phyloP scores from a whole-genome alignment of 1,284 basidiomycete species.

The Amylostereum areolatum region DNA sequence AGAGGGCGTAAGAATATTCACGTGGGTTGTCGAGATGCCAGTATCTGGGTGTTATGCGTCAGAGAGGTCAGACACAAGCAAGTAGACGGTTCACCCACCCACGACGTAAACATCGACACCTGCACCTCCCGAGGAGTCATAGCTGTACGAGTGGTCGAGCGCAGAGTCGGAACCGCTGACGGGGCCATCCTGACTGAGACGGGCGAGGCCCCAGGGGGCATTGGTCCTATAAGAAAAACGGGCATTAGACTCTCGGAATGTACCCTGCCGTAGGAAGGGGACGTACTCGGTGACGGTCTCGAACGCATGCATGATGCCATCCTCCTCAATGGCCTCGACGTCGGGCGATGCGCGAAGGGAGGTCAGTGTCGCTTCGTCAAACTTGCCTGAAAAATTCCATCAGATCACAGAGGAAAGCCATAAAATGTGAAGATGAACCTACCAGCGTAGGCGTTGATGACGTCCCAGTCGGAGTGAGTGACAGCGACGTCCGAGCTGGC shows the following conservation, averaged over 20 bases:
- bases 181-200: constrained; percentile 20
- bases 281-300: constrained; percentile 12
- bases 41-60: constrained; percentile 14
- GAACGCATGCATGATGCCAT: constrained; percentile 13
- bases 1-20: too few relatives aligned
- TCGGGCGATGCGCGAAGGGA: constrained; percentile 58
- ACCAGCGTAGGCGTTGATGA: constrained; percentile 59
- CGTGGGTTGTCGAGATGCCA: constrained; percentile 7
- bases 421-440: constrained; percentile 10
- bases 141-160: constrained; percentile 23
- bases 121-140: constrained; percentile 22
- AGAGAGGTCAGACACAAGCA: too few relatives aligned
- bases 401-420: not conserved
- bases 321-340: constrained; percentile 52
- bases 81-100: constrained; percentile 17
- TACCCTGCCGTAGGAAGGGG: not conserved
- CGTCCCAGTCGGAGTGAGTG: constrained; percentile 25
- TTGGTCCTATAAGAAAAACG: constrained; percentile 17
- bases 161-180: constrained; percentile 6
- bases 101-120: constrained; percentile 29
- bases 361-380: constrained; percentile 49
- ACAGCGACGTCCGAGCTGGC: constrained; percentile 25
- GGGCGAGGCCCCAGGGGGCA: constrained; percentile 29
- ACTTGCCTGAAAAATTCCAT: constrained; percentile 21
- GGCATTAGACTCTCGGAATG: constrained; percentile 7